These are phyloP conservation scores for Myxozyma mucilagina DNA, from an alignment of 805 yeast species.

Conservation along the genomic window DNA sequence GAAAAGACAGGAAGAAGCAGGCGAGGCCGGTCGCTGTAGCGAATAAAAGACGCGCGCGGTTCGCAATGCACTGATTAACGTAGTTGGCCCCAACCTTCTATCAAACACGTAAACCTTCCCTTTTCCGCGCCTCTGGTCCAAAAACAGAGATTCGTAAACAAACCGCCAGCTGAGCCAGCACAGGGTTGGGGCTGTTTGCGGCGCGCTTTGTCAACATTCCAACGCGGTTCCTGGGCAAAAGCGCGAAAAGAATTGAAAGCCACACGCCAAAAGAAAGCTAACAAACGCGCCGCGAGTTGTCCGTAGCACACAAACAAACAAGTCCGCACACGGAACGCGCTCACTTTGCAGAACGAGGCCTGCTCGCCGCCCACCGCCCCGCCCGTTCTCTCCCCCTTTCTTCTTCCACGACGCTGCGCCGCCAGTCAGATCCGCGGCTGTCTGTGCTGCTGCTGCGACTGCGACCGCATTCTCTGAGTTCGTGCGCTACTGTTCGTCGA, in stretches of 20 bases:
- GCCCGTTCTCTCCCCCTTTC: background rate
- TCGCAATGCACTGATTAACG: background rate
- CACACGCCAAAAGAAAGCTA: too few species aligned
- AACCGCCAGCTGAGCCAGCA: too few species aligned
- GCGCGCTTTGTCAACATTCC: too few species aligned
- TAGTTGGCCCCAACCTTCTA: too few species aligned
- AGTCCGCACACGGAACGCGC: too few species aligned
- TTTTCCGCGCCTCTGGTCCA: too few species aligned
- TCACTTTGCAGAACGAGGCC: background rate
- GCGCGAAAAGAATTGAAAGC: background rate
- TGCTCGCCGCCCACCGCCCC: background rate
- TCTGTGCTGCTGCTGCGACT: slow-evolving; percentile 3
- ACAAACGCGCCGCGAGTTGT: too few species aligned
- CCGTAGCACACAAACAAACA: too few species aligned
- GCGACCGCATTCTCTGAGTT: background rate
- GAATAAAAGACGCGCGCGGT: background rate
- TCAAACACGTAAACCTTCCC: too few species aligned
- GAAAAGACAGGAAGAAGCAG: background rate
- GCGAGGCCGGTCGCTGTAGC: background rate
- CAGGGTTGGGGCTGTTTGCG: background rate
- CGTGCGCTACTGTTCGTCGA: slow-evolving; percentile 6
- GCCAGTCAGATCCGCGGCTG: slow-evolving; percentile 11
- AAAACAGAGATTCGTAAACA: too few species aligned
- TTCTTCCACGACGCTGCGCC: slow-evolving; percentile 7
- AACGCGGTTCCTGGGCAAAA: background rate